Evolutionary conservation across 2,329 filamentous ascomycete species (phyloP), one percentile per base, ranked within the genome.

Genomic region (Botrytis sinoallii): DNA sequence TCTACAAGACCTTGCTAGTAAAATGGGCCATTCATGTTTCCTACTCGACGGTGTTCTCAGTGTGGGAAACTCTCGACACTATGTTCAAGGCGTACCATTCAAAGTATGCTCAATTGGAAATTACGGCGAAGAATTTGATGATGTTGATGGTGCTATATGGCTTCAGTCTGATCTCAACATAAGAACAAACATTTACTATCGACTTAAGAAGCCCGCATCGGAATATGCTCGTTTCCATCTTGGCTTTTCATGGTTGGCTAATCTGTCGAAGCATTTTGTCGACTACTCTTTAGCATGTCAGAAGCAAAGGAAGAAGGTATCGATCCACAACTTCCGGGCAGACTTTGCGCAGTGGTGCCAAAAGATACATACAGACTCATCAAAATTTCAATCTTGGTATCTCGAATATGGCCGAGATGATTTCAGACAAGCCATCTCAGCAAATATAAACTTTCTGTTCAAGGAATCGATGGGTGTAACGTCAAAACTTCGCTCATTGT

Each of bases 261-360:
- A 91, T 70, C 83, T 96, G 0, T 85, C 88, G 0, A 95, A 95
- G 79, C 89, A 94, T 77, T 86, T 92, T 38, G 85, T 94, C 1
- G 91, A 94, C 75, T 96, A 87, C 52, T 77, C 75, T 64, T 63
- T 78, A 44, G 60, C 67, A 25, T 75, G 73, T n/a, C 67, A 74
- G 74, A 29, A 70, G 9, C 29, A 65, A 48, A 48, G 71, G 75
- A 2, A 77, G 80, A 14, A 40, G 9, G 85, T 92, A 1, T 81
- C 82, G 0, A 83, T 94, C 0, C 72, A 82, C 4, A 82, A 89
- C 70, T 95, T 96, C 75, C 83, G 84, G 14, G 73, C 74, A 0
- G 77, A 84, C 0, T 96, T 96, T 76, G 80, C 82, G 46, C 70
- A 74, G 0, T 94, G 91, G 90, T 78, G 92, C 0, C 38, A 75